Base-by-base conservation (phyloP, 768 basidiomycete genomes). In the Agaricus blazei region DNA sequence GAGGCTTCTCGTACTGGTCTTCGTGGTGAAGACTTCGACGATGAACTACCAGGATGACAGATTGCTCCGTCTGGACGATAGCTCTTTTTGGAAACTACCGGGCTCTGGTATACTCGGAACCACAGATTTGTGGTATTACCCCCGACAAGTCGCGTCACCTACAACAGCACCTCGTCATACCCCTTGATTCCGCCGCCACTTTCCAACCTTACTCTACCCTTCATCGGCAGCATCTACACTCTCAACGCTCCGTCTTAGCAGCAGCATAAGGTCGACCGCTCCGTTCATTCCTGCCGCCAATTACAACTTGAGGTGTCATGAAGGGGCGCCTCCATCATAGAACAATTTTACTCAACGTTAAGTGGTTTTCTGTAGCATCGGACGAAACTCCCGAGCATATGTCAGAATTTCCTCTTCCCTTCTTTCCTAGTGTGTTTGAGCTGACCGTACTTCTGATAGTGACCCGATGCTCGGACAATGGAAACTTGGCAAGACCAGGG, bases 391-490 rank as follows among this genome's bases (percentile, higher is more conserved):
- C 2, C 60, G 66, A 58, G 79, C 78, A 28, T 81, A 79, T 60
- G 75, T 76, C 62, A 64, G 77, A 44, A 23, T 56, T 28, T 9
- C 34, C 51, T 29, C 40, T 29, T 47, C 34, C 14, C 23, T 44
- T 54, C 43, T 3, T n/a, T 51, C 31, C 27, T 19, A 19, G 1
- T 19, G 19, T 1, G 2, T 12, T 41, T 31, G 11, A 7, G 14
- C 29, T 14, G 8, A 27, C 15, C 36, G 3, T 41, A 9, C 34
- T 38, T 34, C n/a, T 19, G 7, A 12, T 45, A 86, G 84, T 92
- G 89, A 91, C 91, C 90, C 34, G 90, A 87, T 60, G 81, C 80
- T 2, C 93, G 92, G 92, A 90, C 88, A 19, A 88, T 89, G 85
- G 92, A 2, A 96, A 94, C 65, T 77, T 94, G 4, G 92, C 83